Evolutionary conservation across 805 yeast species (phyloP), one percentile per base, ranked within the genome.

Genomic region (Saturnispora sekii): DNA sequence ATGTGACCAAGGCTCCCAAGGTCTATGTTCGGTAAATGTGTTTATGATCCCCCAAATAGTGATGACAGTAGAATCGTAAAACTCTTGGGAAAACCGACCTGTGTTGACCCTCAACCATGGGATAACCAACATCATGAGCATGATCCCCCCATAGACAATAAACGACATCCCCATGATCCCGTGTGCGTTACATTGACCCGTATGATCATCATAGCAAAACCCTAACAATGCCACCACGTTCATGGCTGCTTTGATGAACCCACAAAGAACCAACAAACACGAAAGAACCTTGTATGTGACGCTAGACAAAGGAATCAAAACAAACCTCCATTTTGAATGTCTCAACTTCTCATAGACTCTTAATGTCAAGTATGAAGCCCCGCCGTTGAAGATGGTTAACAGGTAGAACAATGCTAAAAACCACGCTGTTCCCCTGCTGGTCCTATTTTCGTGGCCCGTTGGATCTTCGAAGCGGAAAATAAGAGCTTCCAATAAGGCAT

Each of bases 91-190:
- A 50, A 70, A 75, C 43, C 67, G 66, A 8, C 65, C 57, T n/a
- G 60, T 52, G 48, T 70, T 63, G 53, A 75, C 64, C 55, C 86
- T 66, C 53, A 88, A 60, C 89, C 93, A 79, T 4, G 93, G 90
- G 4, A 86, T 64, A 8, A 79, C 73, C 43, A 90, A 68, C 55
- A 86, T 80, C 55, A 79, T 61, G 3, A 77, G 60, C 53, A 86
- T 70, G 10, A 87, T 63, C 48, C 81, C 78, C 4, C 96, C 95
- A 60, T 90, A 90, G 4, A 72, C 63, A 10, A 90, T 73, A 54
- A 90, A 90, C 0, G 95, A 81, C 18, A 85, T 74, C 0, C 97
- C 97, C 97, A 90, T 90, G 48, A 90, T 85, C 4, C 96, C 97
- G 61, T 90, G 97, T 0, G 97, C 97, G 35, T 88, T 75, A 62